phyloP scores from a whole-genome alignment of 2,329 filamentous ascomycete genomes.

The Raffaelea deltoideospora region DNA sequence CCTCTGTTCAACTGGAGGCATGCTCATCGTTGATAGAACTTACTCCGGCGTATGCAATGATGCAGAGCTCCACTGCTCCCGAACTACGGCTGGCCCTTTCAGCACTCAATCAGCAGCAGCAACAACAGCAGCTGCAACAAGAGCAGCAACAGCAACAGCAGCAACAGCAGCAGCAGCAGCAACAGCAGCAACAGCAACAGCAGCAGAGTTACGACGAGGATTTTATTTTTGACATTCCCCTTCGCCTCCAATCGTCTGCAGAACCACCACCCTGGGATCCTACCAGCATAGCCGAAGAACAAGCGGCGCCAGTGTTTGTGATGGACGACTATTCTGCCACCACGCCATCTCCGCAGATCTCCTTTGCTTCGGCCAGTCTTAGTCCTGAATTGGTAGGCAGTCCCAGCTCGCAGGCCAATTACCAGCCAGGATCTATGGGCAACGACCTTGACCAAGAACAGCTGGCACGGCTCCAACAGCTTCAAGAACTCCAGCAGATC shows the following conservation, averaged over 20 bases:
- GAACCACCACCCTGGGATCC: constrained; percentile 28
- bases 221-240: constrained; percentile 20
- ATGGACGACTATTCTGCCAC: constrained; percentile 21
- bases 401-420: constrained; percentile 13
- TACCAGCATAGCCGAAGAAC: constrained; percentile 18
- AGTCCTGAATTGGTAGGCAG: constrained; percentile 14
- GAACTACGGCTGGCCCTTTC: not conserved
- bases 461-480: constrained; percentile 8
- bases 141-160: not conserved
- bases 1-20: no score
- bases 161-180: not conserved
- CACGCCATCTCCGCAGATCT: constrained; percentile 17
- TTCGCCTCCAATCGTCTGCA: constrained; percentile 19
- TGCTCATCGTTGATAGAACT: no score
- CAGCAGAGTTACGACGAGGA: constrained; percentile 10
- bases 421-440: constrained; percentile 14
- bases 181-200: not conserved
- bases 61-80: no score
- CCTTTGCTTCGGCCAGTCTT: constrained; percentile 8
- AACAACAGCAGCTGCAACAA: not conserved
- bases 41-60: no score
- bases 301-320: constrained; percentile 17
- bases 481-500: constrained; percentile 1
- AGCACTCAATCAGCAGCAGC: not conserved
- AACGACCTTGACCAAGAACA: not conserved